These are phyloP conservation scores for Cutaneotrichosporon spelunceum DNA, from an alignment of 1,284 basidiomycete species.

Conservation along the genomic window DNA sequence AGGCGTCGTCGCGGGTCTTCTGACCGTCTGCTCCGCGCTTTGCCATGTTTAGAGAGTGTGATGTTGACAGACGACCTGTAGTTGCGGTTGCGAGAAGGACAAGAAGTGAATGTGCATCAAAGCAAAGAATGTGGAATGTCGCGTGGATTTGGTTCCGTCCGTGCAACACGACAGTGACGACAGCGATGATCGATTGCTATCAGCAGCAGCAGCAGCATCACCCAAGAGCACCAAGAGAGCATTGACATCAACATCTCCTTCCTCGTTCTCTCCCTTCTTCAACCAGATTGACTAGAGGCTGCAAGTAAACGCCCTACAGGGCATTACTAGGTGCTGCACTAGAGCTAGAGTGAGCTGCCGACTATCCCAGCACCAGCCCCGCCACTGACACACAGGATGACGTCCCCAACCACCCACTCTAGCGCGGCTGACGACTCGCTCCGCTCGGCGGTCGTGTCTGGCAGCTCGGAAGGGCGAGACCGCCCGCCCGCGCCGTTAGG, in stretches of 20 bases:
- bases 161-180: slow-evolving; percentile 5
- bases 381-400: slow-evolving; percentile 4
- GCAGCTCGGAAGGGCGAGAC: background rate
- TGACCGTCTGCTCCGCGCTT: slow-evolving; percentile 74
- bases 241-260: background rate
- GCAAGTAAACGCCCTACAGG: background rate
- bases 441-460: background rate
- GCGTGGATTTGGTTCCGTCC: slow-evolving; percentile 2
- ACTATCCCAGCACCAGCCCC: background rate
- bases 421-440: background rate
- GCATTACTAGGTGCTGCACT: background rate
- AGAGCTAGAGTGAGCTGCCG: background rate
- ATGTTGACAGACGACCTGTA: background rate
- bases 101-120: background rate
- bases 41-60: slow-evolving; percentile 40
- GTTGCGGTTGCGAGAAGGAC: background rate
- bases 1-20: slow-evolving; percentile 60
- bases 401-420: background rate
- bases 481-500: background rate
- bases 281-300: background rate
- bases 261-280: background rate
- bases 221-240: background rate
- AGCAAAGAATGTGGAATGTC: slow-evolving; percentile 2
- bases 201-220: too few relatives aligned
- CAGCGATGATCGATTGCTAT: background rate